Base-by-base conservation (phyloP, 345 rosid species). In the Populus davidiana region DNA sequence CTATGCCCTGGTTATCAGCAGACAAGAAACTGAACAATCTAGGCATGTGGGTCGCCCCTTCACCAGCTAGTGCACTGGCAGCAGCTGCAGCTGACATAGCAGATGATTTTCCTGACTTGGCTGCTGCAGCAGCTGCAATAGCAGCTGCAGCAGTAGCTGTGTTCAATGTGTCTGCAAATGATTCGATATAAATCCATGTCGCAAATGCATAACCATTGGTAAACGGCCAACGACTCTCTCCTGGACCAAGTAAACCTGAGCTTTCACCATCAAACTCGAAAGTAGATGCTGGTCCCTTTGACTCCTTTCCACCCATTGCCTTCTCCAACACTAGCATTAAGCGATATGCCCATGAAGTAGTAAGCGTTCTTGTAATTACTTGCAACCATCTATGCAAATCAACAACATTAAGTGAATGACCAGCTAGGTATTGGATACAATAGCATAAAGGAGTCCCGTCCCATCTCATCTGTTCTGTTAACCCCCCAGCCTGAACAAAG, bases 61-160 rank as follows among this genome's bases (percentile, higher is more conserved):
- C 99, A 66, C 99, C 99, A 80, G 98, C 99, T 65, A 96, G 96
- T 29, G 98, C 97, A 91, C 97, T 93, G 49, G 99, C 99, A 81
- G 99, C 99, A 66, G 98, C 98, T 80, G 99, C 98, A 83, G 98
- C 98, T 50, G 98, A 96, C 98, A 96, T 92, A 39, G 99, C 97
- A 71, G 98, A 96, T 81, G 98, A 89, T 89, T 96, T 94, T 74
- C 98, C 99, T 25, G 97, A 93, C 88, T 88, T 96, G 76, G 98
- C 97, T 16, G 99, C 99, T 14, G 98, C 98, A 4, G 99, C 97
- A 68, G 98, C 98, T 62, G 97, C 97, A 83, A 95, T 96, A 50
- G 99, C 99, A 47, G 98, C 98, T 7, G 99, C 98, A 31, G 94
- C 96, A 77, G 99, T 90, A 69, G 98, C 99, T 66, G 98, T 87